Evolutionary conservation across 1,139 yeast genomes (phyloP).

Genomic region (Kodamaea plutei): DNA sequence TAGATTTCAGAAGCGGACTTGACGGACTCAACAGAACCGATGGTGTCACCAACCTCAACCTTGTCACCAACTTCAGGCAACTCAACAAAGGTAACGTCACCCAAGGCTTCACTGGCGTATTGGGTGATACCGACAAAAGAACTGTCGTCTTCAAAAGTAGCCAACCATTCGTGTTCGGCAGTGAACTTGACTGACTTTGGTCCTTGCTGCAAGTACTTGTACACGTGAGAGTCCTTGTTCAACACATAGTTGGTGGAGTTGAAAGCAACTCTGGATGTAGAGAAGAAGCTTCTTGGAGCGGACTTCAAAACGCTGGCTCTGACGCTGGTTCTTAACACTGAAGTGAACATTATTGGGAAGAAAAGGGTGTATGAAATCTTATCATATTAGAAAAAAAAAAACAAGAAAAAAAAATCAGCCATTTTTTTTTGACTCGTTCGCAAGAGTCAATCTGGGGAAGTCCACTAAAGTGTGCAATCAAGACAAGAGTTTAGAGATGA

Average conservation of each 20-base stretch:
- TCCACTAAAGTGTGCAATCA: no score
- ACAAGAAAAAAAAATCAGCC: no score
- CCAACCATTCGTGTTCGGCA: conserved; percentile 94
- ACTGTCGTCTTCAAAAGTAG: conserved; percentile 74
- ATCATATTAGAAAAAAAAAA: conserved; percentile 6
- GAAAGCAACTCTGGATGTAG: conserved; percentile 18
- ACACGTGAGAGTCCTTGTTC: conserved; percentile 50
- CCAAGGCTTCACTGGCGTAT: conserved; percentile 96
- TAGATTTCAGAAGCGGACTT: conserved; percentile 93
- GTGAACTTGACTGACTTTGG: conserved; percentile 66
- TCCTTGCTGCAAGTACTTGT: conserved; percentile 45
- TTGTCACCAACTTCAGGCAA: conserved; percentile 72
- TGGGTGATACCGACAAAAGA: conserved; percentile 89
- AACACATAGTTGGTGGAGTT: conserved; percentile 44
- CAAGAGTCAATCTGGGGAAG: no score
- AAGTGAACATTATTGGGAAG: conserved; percentile 8
- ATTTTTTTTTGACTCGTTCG: not conserved
- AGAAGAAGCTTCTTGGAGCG: conserved; percentile 13
- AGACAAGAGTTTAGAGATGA: no score
- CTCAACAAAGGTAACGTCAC: conserved; percentile 94
- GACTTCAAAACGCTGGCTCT: conserved; percentile 7
- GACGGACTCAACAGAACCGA: conserved; percentile 93
- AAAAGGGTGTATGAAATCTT: conserved; percentile 4
- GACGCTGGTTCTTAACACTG: conserved; percentile 9
- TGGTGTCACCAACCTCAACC: conserved; percentile 70